Evolutionary conservation across 148 eudicot genomes (phyloP), one percentile per base, ranked within the genome.

Genomic region (Fagopyrum homotropicum): DNA sequence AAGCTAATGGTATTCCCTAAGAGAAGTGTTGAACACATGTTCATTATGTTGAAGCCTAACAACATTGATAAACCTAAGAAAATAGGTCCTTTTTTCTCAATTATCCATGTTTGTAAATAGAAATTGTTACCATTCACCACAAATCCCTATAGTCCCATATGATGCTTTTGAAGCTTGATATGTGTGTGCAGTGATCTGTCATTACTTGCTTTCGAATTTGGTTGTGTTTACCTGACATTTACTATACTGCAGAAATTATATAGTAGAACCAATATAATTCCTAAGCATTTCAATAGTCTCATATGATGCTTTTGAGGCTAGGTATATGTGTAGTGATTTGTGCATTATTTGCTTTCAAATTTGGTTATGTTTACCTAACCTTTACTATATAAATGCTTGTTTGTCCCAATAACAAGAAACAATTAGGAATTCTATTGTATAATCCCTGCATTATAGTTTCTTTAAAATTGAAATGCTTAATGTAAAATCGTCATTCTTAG

Each of bases 21-120:
- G 68, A 60, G 68, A 10, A 60, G 9, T 8, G 68, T 60, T 4
- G 43, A 60, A 43, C 68, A 60, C 68, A 60, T 22, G 29, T 22
- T 22, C 43, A 43, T 60, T 9, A 60, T 26, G 68, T 22, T 17
- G 68, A 60, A 60, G 15, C 68, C 68, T 29, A 60, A 29, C 9
- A 43, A 43, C 43, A 43, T 60, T 26, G 68, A 60, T 17, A 60
- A 29, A 2, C 40, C 68, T 60, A 60, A 15, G 68, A 60, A 60
- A 26, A 60, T 43, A 1, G 68, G 35, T 26, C 68, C 68, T 19
- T 60, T 60, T 15, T 60, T 26, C 68, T 60, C 68, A 7, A 60
- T 60, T 60, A 60, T 60, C 68, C 68, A 60, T 22, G 68, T 60
- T 29, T 60, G 68, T 15, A 60, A 60, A 43, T 9, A 60, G 43